These are phyloP conservation scores for Goffeauzyma gilvescens DNA, from an alignment of 768 basidiomycete species.

Conservation along the genomic window DNA sequence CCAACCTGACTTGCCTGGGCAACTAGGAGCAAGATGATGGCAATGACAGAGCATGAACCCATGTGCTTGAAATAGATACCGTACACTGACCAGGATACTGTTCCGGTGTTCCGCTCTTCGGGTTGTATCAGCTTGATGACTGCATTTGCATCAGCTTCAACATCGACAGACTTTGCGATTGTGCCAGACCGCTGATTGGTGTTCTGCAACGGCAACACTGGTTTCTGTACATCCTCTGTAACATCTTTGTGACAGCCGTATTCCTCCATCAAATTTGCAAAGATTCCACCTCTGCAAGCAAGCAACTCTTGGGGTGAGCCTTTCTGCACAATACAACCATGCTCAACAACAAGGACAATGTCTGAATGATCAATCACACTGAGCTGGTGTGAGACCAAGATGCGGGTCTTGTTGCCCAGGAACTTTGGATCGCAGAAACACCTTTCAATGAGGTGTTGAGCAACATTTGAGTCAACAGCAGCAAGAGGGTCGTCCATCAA, in stretches of 20 bases:
- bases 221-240: no score
- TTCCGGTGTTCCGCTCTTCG: constrained; percentile 44
- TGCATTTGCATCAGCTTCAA: no score
- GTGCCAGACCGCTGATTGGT: not conserved
- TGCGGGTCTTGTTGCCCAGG: constrained; percentile 40
- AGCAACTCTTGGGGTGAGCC: constrained; percentile 38
- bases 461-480: constrained; percentile 34
- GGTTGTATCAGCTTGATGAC: constrained; percentile 35
- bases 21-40: constrained; percentile 35
- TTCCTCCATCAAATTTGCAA: constrained; percentile 26
- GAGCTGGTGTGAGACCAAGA: constrained; percentile 38
- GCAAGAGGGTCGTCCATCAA: constrained; percentile 27
- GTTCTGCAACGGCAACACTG: not conserved
- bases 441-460: constrained; percentile 45
- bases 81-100: constrained; percentile 40
- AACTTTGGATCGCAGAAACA: constrained; percentile 40
- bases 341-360: constrained; percentile 24
- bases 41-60: constrained; percentile 36
- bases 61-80: constrained; percentile 37
- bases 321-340: constrained; percentile 39
- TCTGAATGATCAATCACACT: constrained; percentile 26
- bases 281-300: constrained; percentile 13
- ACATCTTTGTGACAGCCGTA: no score
- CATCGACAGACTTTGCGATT: no score
- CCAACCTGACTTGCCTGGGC: constrained; percentile 42